A percentile compares a stretch with the other conserved stretches of the same genome.
Conservation (phyloP, 2,329 filamentous ascomycete species). For the Trichoderma sp. region DNA sequence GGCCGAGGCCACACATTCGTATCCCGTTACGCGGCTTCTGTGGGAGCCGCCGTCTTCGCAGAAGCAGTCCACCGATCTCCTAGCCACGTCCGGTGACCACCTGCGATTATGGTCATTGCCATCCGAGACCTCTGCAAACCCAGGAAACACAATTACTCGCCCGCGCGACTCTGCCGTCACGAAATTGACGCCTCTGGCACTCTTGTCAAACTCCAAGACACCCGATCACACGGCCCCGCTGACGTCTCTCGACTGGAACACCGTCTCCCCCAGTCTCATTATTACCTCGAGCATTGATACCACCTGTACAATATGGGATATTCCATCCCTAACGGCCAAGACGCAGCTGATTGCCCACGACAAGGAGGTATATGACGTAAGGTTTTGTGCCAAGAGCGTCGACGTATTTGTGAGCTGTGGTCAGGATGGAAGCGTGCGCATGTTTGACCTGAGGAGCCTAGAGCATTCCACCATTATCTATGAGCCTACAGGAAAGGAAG, state of each 20-base stretch:
- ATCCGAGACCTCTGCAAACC: slow-evolving; percentile 54
- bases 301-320: slow-evolving; percentile 99
- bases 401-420: slow-evolving; percentile 98
- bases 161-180: slow-evolving; percentile 57
- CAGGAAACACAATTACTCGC: slow-evolving; percentile 66
- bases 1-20: slow-evolving; percentile 95
- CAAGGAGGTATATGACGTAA: slow-evolving; percentile 97
- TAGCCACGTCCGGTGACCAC: slow-evolving; percentile 94
- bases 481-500: slow-evolving; percentile 86
- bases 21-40: slow-evolving; percentile 89
- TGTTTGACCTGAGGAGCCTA: slow-evolving; percentile 95
- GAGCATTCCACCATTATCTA: slow-evolving; percentile 99
- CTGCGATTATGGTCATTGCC: slow-evolving; percentile 91
- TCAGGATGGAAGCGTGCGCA: slow-evolving; percentile 93
- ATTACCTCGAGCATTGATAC: slow-evolving; percentile 99
- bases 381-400: slow-evolving; percentile 97
- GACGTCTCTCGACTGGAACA: slow-evolving; percentile 97
- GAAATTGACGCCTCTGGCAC: slow-evolving; percentile 87
- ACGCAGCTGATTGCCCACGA: slow-evolving; percentile 98
- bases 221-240: slow-evolving; percentile 96
- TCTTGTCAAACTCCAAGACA: slow-evolving; percentile 96
- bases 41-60: slow-evolving; percentile 96
- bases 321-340: slow-evolving; percentile 94
- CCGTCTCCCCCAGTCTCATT: slow-evolving; percentile 91
- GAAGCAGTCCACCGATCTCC: slow-evolving; percentile 90